These are phyloP conservation scores for Litchi chinensis DNA, from an alignment of 345 rosid genomes.

Conservation along the genomic window DNA sequence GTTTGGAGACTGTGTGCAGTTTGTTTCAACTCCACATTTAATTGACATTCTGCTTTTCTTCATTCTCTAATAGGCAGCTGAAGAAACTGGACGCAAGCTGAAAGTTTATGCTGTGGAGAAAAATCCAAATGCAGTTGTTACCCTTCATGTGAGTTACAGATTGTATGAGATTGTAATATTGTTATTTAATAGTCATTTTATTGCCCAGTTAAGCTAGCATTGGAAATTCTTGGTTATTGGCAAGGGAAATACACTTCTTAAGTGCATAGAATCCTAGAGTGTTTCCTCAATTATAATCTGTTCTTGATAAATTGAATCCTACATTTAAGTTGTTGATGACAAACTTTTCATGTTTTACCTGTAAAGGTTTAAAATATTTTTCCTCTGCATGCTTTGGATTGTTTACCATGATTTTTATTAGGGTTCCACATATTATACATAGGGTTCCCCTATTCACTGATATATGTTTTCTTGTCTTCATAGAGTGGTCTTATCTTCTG, in stretches of 20 bases:
- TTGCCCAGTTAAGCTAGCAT: neutral
- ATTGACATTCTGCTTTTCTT: constrained; percentile 22
- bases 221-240: neutral
- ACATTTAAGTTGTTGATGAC: neutral
- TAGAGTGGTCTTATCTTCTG: neutral
- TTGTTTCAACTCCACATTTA: constrained; percentile 21
- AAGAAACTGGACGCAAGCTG: constrained; percentile 84
- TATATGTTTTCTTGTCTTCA: neutral
- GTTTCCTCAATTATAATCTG: neutral
- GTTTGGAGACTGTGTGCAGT: neutral
- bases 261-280: neutral
- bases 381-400: neutral
- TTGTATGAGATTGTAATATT: constrained; percentile 12
- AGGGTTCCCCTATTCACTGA: neutral
- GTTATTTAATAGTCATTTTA: constrained; percentile 8
- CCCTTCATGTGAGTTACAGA: constrained; percentile 80
- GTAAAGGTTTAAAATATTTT: neutral
- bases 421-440: neutral
- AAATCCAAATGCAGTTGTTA: constrained; percentile 98
- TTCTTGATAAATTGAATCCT: neutral
- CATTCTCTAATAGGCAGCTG: constrained; percentile 72
- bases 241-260: neutral
- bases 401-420: neutral
- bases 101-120: constrained; percentile 95
- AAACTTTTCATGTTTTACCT: neutral